Conservation (phyloP, 1,139 yeast genomes). For the Nakaseomyces sp. region DNA sequence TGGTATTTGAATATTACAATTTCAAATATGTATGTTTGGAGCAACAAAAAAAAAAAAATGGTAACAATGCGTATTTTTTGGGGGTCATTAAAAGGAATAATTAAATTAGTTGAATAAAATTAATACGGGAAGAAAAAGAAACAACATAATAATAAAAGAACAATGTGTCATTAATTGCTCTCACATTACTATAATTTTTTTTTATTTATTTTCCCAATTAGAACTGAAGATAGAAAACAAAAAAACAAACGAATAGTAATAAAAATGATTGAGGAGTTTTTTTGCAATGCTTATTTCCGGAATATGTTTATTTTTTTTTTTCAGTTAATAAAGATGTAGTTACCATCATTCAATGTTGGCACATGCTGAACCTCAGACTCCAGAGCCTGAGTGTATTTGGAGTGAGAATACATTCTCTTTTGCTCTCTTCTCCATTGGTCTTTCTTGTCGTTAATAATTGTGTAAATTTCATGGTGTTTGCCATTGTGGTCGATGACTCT, state of each 20-base stretch:
- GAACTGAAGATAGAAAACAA: not conserved
- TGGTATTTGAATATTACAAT: not conserved
- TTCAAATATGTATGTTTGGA: not conserved
- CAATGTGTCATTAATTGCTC: too few relatives aligned
- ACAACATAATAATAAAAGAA: too few relatives aligned
- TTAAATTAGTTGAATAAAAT: not conserved
- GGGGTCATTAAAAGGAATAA: not conserved
- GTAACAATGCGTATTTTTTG: too few relatives aligned
- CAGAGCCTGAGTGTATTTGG: not conserved
- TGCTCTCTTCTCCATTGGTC: conserved; percentile 5
- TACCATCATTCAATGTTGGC: not conserved
- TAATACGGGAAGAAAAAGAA: too few relatives aligned
- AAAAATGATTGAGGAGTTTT: too few relatives aligned
- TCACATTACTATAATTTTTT: too few relatives aligned
- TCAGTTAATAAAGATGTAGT: not conserved
- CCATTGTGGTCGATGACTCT: conserved; percentile 23
- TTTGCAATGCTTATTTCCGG: not conserved
- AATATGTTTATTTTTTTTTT: not conserved
- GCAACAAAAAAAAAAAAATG: too few relatives aligned
- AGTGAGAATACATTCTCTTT: conserved; percentile 7
- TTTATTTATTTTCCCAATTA: too few relatives aligned
- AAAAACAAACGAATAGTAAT: not conserved
- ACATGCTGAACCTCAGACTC: not conserved
- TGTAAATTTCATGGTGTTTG: conserved; percentile 14
- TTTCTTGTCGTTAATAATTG: conserved; percentile 19